Evolutionary conservation across 176 grass and related monocot species (phyloP), one percentile per base, ranked within the genome.

Genomic region (Avena insularis): DNA sequence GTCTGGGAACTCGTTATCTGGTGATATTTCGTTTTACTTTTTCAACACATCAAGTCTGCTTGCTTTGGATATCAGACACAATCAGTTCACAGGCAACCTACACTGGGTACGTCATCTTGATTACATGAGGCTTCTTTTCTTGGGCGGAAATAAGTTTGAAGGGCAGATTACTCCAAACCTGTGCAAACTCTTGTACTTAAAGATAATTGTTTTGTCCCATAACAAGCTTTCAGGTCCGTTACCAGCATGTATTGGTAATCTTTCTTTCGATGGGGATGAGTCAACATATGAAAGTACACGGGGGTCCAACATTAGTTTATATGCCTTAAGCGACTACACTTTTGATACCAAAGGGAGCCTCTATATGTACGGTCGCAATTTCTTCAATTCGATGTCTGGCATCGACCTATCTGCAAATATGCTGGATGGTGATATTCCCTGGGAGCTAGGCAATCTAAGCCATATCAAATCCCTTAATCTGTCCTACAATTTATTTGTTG

Each of bases 181-280:
- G n/a, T 87, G 85, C 54, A 38, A 74, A 20, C 61, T 91, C 5
- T 10, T 16, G 5, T 48, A 83, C 36, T 50, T 87, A 0, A 67
- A 2, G 4, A 79, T 91, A 65, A 50, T 91, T 36, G 85, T 85
- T 3, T 27, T 81, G 0, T 88, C 86, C 0, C 29, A 84, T 0
- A 91, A 87, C 48, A 87, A 14, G 25, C 38, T 91, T 27, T 63
- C 13, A 3, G 73, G 83, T 49, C 25, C 35, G 3, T 11, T 92
- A 16, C 90, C 72, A 45, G 3, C 71, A 16, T 92, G 90, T 46
- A 63, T 89, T 57, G 79, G 47, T 23, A 2, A 25, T 10, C 56
- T 92, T 46, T 54, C 46, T 88, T 10, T 86, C 45, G 2, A 14
- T 8, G 9, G 36, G 35, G 27, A 0, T 23, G 23, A 23, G 23